Evolutionary conservation across 2,329 filamentous ascomycete species (phyloP), one percentile per base, ranked within the genome.

Genomic region (Diaporthe batatas): DNA sequence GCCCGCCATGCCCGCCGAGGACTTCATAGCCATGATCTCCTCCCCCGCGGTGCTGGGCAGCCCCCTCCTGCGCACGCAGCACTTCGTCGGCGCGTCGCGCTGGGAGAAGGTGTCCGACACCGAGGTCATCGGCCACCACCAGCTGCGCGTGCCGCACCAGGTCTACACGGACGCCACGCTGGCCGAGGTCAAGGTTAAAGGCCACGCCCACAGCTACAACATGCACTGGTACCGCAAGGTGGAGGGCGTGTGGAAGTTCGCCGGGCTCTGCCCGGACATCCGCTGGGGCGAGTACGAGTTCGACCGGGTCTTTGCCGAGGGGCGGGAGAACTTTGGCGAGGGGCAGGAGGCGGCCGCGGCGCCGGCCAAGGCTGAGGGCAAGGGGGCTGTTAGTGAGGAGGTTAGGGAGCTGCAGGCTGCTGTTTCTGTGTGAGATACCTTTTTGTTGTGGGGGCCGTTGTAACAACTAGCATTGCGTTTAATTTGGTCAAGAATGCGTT

Each of bases 81-180:
- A 92, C 82, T 87, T 92, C 77, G 87, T 92, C 76, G 89, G 90
- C 68, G 86, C 84, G 44, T 86, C 86, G 23, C 87, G 87, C 80
- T 91, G 87, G 87, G 85, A 89, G 78, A 86, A 85, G 76, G 79
- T 90, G 51, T 88, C 86, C 1, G 88, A 90, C 72, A 87, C 84
- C n/a, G 86, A 90, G 78, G 85, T 90, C 64, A 81, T 90, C 72
- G 89, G 89, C n/a, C 84, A 87, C 78, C 88, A 90, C 80, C 89
- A 91, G 82, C 81, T 91, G 64, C 88, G 90, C 54, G 89, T 90
- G 44, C 88, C 89, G 3, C 90, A 91, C 78, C 89, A 91, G 82
- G 84, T 88, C 67, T 91, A 91, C 81, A 87, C 84, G 3, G 87
- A 89, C 76, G 82, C 79, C n/a, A 84, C 80, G 44, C 77, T 86